phyloP scores from a whole-genome alignment of 805 yeast genomes.

The Huiozyma naganishii region DNA sequence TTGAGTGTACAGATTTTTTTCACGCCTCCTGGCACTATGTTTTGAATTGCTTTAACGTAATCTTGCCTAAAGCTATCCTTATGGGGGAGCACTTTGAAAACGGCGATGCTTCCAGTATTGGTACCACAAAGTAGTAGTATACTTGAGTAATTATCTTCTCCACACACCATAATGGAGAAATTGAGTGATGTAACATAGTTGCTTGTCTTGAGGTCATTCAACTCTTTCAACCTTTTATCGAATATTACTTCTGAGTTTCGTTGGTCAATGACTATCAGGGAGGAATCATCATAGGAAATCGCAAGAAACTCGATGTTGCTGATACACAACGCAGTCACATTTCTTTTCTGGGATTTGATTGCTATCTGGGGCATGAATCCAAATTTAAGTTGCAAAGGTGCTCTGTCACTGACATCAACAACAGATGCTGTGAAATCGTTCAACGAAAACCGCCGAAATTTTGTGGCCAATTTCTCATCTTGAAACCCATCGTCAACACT shows the following conservation, averaged over 20 bases:
- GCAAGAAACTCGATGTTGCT: conserved; percentile 78
- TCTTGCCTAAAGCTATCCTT: conserved; percentile 50
- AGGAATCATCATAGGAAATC: conserved; percentile 65
- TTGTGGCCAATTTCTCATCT: conserved; percentile 11
- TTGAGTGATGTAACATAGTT: conserved; percentile 48
- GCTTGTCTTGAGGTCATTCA: conserved; percentile 18
- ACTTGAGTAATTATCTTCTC: conserved; percentile 58
- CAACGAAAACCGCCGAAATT: conserved; percentile 19
- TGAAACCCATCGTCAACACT: conserved; percentile 20
- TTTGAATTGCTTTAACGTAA: conserved; percentile 34
- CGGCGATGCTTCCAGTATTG: conserved; percentile 56
- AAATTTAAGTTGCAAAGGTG: conserved; percentile 38
- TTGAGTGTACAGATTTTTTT: neutral
- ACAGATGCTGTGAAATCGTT: conserved; percentile 14
- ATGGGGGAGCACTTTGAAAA: conserved; percentile 55
- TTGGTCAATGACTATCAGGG: conserved; percentile 61
- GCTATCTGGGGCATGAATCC: conserved; percentile 53
- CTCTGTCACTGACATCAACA: conserved; percentile 43
- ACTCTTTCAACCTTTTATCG: conserved; percentile 21
- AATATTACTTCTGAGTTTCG: conserved; percentile 64
- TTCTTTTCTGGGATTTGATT: conserved; percentile 36
- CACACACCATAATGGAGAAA: conserved; percentile 60
- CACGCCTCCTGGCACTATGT: neutral
- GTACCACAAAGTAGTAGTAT: conserved; percentile 70
- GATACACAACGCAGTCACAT: conserved; percentile 51